These are phyloP conservation scores for Hyphopichia pseudoburtonii DNA, from an alignment of 1,139 yeast genomes.

Conservation along the genomic window DNA sequence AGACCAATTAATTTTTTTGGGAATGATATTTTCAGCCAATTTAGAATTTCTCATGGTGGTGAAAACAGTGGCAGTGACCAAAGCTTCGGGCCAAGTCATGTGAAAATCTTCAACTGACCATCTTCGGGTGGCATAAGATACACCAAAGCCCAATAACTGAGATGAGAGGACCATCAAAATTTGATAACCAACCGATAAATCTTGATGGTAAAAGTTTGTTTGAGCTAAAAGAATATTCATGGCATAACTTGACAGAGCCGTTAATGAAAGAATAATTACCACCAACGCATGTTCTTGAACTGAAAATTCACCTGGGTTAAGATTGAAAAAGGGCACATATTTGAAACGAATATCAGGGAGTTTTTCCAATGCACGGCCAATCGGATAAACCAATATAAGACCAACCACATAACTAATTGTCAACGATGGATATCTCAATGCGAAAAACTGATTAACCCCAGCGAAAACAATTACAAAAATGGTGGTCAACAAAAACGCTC, in stretches of 20 bases:
- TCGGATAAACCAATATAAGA: slow-evolving; percentile 17
- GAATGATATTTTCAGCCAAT: slow-evolving; percentile 14
- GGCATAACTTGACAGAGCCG: slow-evolving; percentile 17
- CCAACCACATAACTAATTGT: slow-evolving; percentile 19
- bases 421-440: slow-evolving; percentile 20
- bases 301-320: slow-evolving; percentile 31
- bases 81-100: slow-evolving; percentile 25
- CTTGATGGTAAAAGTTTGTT: slow-evolving; percentile 12
- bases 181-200: slow-evolving; percentile 10
- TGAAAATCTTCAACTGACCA: slow-evolving; percentile 25
- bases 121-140: slow-evolving; percentile 20
- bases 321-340: slow-evolving; percentile 21
- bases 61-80: slow-evolving; percentile 25
- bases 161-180: slow-evolving; percentile 8
- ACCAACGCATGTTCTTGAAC: slow-evolving; percentile 7
- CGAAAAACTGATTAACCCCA: slow-evolving; percentile 22
- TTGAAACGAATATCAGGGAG: slow-evolving; percentile 18
- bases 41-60: slow-evolving; percentile 17
- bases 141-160: slow-evolving; percentile 23
- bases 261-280: slow-evolving; percentile 15
- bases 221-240: slow-evolving; percentile 18
- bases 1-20: slow-evolving; percentile 15
- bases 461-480: slow-evolving; percentile 18
- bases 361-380: slow-evolving; percentile 10
- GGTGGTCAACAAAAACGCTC: slow-evolving; percentile 15